A percentile compares a stretch with the other conserved stretches of the same genome.
These are phyloP conservation scores for Fusarium armeniacum DNA, from an alignment of 2,329 filamentous ascomycete genomes.

Conservation along the genomic window DNA sequence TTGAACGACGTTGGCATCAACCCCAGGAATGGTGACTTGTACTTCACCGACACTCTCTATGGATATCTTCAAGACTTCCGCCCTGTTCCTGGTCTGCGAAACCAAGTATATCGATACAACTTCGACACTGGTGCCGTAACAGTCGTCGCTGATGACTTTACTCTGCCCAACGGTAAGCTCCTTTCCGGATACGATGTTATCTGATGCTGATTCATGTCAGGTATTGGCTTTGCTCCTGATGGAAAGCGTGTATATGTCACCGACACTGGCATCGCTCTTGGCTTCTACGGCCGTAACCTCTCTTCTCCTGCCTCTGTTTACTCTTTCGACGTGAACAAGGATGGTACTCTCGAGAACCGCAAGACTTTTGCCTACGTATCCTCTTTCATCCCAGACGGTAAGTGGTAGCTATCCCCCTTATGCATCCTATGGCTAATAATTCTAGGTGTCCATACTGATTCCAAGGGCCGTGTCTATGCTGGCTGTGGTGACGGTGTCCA, in stretches of 20 bases:
- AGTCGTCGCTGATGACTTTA: conserved; percentile 70
- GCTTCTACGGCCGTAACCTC: conserved; percentile 58
- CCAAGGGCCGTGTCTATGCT: conserved; percentile 68
- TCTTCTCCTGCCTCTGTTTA: conserved; percentile 63
- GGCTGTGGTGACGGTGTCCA: conserved; percentile 65
- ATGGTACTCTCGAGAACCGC: conserved; percentile 63
- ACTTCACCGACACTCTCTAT: conserved; percentile 74
- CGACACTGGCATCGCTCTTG: conserved; percentile 65
- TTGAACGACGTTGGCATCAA: conserved; percentile 70
- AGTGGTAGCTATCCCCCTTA: conserved; percentile 20
- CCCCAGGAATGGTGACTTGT: conserved; percentile 67
- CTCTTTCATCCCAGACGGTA: conserved; percentile 70
- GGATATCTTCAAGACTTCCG: conserved; percentile 72
- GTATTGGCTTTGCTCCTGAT: conserved; percentile 69
- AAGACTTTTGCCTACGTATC: conserved; percentile 70
- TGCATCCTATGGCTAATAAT: neutral
- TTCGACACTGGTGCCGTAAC: conserved; percentile 64
- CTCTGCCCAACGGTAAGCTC: conserved; percentile 64
- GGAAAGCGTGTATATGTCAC: conserved; percentile 67
- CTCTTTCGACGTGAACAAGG: conserved; percentile 60
- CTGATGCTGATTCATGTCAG: conserved; percentile 39
- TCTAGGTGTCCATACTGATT: conserved; percentile 67
- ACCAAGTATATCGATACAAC: conserved; percentile 71
- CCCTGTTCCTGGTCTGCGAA: conserved; percentile 64
- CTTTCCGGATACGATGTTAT: fast-evolving